Evolutionary conservation across 805 yeast species (phyloP), one percentile per base, ranked within the genome.

Genomic region (Zygoascus flipseniorum): DNA sequence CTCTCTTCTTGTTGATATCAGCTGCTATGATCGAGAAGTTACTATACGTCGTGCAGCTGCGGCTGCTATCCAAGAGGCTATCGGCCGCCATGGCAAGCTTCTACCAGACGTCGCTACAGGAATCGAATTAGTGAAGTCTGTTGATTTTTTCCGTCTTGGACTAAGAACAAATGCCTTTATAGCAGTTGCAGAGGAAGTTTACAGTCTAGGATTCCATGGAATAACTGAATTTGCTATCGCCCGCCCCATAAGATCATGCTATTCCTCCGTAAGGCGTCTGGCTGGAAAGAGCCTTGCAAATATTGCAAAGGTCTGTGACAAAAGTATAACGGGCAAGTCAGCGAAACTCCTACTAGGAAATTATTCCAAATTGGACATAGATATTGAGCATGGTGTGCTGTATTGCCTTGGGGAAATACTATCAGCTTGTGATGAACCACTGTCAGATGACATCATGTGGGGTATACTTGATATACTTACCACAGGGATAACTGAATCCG

Each of bases 1-100:
- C 54, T 32, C 54, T 18, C 73, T 75, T 58, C 65, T 87, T 26
- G 61, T 86, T 2, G 64, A 74, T 10, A 74, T 80, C 1, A 69
- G 83, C 8, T 73, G 87, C 48, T 83, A 84, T 62, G 98, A 90
- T 64, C 70, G 74, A 20, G 96, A 89, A 52, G 70, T 88, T 18
- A 75, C 82, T 54, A 78, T 89, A 5, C 73, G 97, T 53, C 73
- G 95, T 54, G 90, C 97, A 16, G 83, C 90, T 1, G 74, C 88
- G 5, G 96, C 97, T 0, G 92, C 93, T 0, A 61, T 90, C 6
- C 97, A 90, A 63, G 98, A 90, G 62, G 73, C 85, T 14, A 65
- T 88, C 2, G 98, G 98, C 0, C 70, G 97, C 39, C 83, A 81
- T 63, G 69, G 68, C 11, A 18, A 10, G 11, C 43, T 48, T 11